Base-by-base conservation (phyloP, 441 rosid genomes). In the Pelargonium australe region DNA sequence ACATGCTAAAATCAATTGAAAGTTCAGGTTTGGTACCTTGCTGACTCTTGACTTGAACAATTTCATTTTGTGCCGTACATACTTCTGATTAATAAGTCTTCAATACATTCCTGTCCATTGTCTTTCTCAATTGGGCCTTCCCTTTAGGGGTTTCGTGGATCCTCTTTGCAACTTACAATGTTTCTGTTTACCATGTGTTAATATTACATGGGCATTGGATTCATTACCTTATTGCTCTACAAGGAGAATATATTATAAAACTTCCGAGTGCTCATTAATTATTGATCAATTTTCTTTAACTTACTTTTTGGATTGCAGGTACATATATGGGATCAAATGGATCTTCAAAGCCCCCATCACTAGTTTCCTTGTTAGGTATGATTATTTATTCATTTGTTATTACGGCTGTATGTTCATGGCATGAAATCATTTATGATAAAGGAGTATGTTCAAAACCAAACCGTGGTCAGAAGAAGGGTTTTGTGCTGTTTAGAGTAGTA, bases 281-380 rank as follows among this genome's bases (percentile, higher is more conserved):
- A 2, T 41, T n/a, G 61, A 47, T 25, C 7, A 47, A 25, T 31
- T 68, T 14, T 70, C 64, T n/a, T 69, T 17, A 49, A 72, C 57
- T 62, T 73, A 60, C 61, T 67, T 67, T 34, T 61, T 61, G 72
- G 43, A 74, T 70, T 75, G 67, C 89, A 87, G 97, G 90, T 72
- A 40, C 84, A 19, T 85, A 84, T 80, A 67, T 81, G 80, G 85
- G 79, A 79, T 37, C 86, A 66, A 84, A 86, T 31, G 92, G 79
- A 75, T 81, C 83, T 77, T 82, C 93, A 47, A 85, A 83, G 75
- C 79, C 87, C 40, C 96, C 98, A 1, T 89, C 98, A 31, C 75
- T 94, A 69, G 81, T 89, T 67, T 82, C 96, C 73, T 86, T 94
- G 79, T 78, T 91, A 83, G 96, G 97, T 93, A 89, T 45, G 16